Conservation (phyloP, 345 rosid genomes). For the Noccaea caerulescens region DNA sequence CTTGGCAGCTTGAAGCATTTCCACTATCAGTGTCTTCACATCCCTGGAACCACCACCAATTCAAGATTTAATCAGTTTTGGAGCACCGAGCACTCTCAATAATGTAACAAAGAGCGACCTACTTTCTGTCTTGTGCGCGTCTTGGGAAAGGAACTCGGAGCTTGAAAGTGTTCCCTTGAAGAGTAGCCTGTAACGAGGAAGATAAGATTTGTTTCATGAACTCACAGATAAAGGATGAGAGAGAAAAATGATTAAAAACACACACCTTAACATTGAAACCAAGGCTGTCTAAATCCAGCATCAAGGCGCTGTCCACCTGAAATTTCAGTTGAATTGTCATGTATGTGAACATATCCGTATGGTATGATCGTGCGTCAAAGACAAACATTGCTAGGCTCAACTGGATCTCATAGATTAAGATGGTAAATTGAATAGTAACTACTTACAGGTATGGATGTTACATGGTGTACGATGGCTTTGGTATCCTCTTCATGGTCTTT, state of each 20-base stretch:
- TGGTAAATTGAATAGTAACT: background rate
- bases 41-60: conserved; percentile 58
- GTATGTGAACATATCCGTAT: conserved; percentile 18
- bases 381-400: background rate
- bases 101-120: conserved; percentile 32
- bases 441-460: conserved; percentile 77
- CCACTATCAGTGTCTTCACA: conserved; percentile 84
- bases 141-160: conserved; percentile 86
- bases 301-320: conserved; percentile 87
- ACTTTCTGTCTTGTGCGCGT: conserved; percentile 84
- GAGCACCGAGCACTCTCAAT: background rate
- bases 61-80: conserved; percentile 7
- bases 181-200: conserved; percentile 56
- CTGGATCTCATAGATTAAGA: background rate
- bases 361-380: background rate
- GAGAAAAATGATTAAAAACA: background rate
- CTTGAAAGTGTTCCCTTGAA: conserved; percentile 71
- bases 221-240: background rate
- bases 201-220: background rate
- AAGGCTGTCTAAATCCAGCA: conserved; percentile 88
- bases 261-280: conserved; percentile 93
- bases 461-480: conserved; percentile 70
- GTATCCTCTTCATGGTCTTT: conserved; percentile 93
- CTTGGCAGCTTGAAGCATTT: conserved; percentile 85
- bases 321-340: conserved; percentile 13